Base-by-base conservation (phyloP, 169 alveolate genomes). In the Plasmodium falciparum region DNA sequence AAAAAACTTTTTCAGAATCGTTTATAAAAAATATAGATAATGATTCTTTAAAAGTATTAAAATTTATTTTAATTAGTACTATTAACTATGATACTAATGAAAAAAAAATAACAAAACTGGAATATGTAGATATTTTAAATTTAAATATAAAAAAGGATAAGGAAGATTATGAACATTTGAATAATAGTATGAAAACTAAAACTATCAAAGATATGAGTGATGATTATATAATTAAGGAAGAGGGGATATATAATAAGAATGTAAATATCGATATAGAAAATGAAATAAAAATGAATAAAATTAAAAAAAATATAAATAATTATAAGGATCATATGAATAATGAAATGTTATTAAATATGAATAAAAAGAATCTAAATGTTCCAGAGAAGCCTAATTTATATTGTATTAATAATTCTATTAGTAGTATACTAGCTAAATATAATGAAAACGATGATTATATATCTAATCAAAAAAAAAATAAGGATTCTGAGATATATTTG, bases 21-120 rank as follows among this genome's bases (percentile, higher is more conserved):
- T 80, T 80, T 43, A 45, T 58, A 11, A 66, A 56, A 24, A 29
- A 80, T 80, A 26, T 58, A 29, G 83, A 80, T 26, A 72, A 80
- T 69, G 83, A 73, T 20, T 78, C 83, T n/a, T 24, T 80, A 0
- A 80, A 69, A 12, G 90, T 80, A 29, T 69, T 80, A 62, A 80
- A 80, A 20, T 69, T 15, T 56, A 80, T 80, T 56, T 69, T 80
- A 56, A 80, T 80, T 9, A 80, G 56, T 20, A 80, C 90, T 3
- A 54, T 69, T 29, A 80, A 69, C 43, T 66, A 61, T 50, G 69
- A 69, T 2, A 26, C n/a, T 15, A n/a, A 39, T 43, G 80, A 80
- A 4, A 56, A n/a, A 2, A 39, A 39, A 39, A 45, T 58, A 13
- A 22, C 24, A 17, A 80, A 58, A 39, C 39, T 80, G n/a, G 66